Evolutionary conservation across 768 basidiomycete species (phyloP).

Genomic region (Tulasnella sp.): DNA sequence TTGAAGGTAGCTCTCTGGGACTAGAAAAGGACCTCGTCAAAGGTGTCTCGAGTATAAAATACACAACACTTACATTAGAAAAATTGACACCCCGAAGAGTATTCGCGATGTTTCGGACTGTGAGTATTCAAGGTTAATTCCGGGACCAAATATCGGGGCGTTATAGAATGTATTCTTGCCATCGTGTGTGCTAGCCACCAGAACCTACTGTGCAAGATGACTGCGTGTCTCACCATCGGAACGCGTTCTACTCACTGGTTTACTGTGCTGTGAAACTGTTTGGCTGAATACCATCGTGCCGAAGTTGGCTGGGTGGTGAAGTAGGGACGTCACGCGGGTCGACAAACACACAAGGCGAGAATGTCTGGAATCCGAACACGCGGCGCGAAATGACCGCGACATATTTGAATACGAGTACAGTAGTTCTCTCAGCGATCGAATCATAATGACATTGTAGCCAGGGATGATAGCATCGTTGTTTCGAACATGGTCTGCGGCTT

Average conservation of each 20-base stretch:
- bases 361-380: too few relatives aligned
- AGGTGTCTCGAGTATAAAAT: neutral
- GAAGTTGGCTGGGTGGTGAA: neutral
- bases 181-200: constrained; percentile 30
- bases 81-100: constrained; percentile 79
- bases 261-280: neutral
- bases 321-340: neutral
- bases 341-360: too few relatives aligned
- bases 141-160: constrained; percentile 40
- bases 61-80: constrained; percentile 49
- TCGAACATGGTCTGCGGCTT: too few relatives aligned
- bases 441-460: too few relatives aligned
- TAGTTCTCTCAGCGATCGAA: too few relatives aligned
- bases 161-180: neutral
- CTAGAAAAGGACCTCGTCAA: constrained; percentile 33
- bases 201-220: constrained; percentile 24
- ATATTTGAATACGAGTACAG: too few relatives aligned
- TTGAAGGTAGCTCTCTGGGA: constrained; percentile 58
- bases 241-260: neutral
- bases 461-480: too few relatives aligned
- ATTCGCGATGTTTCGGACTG: constrained; percentile 61
- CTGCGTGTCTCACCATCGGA: neutral
- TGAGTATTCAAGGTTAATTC: neutral
- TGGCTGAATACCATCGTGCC: neutral
- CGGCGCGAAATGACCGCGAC: too few relatives aligned